phyloP scores from a whole-genome alignment of 108 stramenopile species.

The Mediolabrus comicus region DNA sequence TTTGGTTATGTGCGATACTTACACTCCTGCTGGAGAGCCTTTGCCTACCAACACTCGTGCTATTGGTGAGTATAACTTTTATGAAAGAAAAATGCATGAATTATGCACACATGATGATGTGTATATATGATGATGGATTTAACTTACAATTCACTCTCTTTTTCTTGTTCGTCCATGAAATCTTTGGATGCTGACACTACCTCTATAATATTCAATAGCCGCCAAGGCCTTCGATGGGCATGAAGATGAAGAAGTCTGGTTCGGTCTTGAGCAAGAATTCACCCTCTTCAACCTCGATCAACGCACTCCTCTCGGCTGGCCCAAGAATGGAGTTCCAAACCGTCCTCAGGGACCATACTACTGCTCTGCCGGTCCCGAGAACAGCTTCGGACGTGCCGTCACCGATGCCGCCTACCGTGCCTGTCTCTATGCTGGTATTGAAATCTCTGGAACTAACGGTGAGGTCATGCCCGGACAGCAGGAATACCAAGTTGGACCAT shows the following conservation, averaged over 20 bases:
- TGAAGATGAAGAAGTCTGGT: conserved; percentile 85
- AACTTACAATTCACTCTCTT: too few species aligned
- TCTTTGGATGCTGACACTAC: background rate
- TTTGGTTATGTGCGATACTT: conserved; percentile 96
- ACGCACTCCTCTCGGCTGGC: conserved; percentile 95
- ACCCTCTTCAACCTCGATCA: conserved; percentile 95
- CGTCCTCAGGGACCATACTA: conserved; percentile 97
- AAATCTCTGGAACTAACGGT: conserved; percentile 95
- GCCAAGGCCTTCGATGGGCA: conserved; percentile 75
- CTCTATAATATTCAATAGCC: conserved; percentile 39
- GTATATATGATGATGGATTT: too few species aligned
- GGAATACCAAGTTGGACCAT: conserved; percentile 98
- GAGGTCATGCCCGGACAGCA: conserved; percentile 99
- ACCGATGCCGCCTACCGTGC: conserved; percentile 95
- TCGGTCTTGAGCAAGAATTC: conserved; percentile 98
- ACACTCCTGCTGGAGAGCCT: conserved; percentile 89
- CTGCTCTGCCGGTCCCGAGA: conserved; percentile 94
- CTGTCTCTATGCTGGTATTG: conserved; percentile 94
- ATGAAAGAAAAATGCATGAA: too few species aligned
- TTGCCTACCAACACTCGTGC: conserved; percentile 85
- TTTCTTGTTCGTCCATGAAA: too few species aligned
- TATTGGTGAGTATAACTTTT: conserved; percentile 64
- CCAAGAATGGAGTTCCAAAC: conserved; percentile 83
- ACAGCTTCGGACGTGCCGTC: conserved; percentile 91
- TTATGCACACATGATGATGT: background rate